Base-by-base conservation (phyloP, 176 grass and related monocot species). In the Oryza meyeriana region DNA sequence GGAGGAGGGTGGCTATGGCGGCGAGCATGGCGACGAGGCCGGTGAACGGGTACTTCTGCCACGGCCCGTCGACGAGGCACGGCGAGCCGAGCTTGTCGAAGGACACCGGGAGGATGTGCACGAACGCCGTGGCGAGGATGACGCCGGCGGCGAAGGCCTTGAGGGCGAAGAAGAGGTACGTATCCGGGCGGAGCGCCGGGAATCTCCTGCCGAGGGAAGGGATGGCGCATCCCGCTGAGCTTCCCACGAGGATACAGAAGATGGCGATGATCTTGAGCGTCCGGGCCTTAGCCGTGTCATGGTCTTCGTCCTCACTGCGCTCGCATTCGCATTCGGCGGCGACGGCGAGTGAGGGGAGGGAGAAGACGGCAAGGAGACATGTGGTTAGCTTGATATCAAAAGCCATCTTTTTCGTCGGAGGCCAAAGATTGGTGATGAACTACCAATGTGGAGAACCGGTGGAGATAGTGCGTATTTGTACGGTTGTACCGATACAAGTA, bases 71-170 rank as follows among this genome's bases (percentile, higher is more conserved):
- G 11, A 52, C 62, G 64, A 94, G 89, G 71, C 92, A 94, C 12
- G 92, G 89, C 0, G 88, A 90, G 13, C 75, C 85, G 10, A 97
- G 87, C 70, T 72, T 78, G 0, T 87, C 68, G 66, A 93, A 84
- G 25, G 86, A 86, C 2, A 85, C 90, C 24, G 94, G 94, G 24
- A 97, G 84, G 65, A 97, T 91, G 68, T 97, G 94, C 67, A 97
- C 87, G 72, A 97, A 87, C 0, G 69, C 88, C 5, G 91, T 97
- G 88, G 90, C 94, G 12, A 97, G 88, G 64, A 97, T 93, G 85
- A 97, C 91, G 12, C 94, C 90, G 3, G 86, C 86, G 41, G 94
- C 91, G 68, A 97, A 97, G 26, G 88, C 86, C 91, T 97, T 97
- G 42, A 97, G 29, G 9, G 81, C 74, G 94, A 93, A 71, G 86